A percentile compares a stretch with the other conserved stretches of the same genome.
phyloP scores from a whole-genome alignment of 352 stramenopile species.

The Phytophthora uliginosa region DNA sequence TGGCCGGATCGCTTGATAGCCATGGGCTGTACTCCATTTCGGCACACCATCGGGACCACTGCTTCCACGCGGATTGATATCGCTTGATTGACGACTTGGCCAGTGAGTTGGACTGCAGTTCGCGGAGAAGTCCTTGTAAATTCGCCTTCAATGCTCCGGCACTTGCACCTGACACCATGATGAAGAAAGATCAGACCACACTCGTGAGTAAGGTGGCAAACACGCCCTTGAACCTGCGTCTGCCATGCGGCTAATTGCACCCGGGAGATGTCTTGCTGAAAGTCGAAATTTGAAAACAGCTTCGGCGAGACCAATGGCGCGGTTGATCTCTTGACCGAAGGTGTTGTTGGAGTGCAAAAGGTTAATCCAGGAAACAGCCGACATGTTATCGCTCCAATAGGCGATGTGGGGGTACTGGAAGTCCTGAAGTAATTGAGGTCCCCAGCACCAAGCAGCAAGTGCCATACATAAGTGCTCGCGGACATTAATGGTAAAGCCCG shows the following conservation, averaged over 20 bases:
- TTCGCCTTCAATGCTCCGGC: background rate
- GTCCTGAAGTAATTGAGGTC: background rate
- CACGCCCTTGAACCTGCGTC: constrained; percentile 19
- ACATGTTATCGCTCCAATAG: constrained; percentile 18
- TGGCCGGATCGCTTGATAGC: background rate
- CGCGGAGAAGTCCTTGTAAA: constrained; percentile 25
- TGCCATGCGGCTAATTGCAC: constrained; percentile 7
- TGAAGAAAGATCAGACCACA: constrained; percentile 14
- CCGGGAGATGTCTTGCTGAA: constrained; percentile 4
- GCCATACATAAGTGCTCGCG: constrained; percentile 25
- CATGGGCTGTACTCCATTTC: constrained; percentile 7
- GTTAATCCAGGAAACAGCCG: background rate
- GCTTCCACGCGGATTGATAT: constrained; percentile 6
- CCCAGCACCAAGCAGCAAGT: constrained; percentile 8
- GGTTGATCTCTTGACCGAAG: constrained; percentile 3
- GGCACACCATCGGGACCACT: constrained; percentile 9
- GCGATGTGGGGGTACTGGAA: constrained; percentile 10
- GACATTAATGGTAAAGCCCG: constrained; percentile 21
- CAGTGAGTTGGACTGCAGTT: constrained; percentile 22
- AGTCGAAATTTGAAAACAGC: constrained; percentile 5
- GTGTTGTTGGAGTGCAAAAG: background rate
- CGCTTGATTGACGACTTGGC: background rate
- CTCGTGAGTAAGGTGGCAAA: background rate
- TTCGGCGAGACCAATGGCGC: background rate
- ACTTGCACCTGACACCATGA: constrained; percentile 13